Evolutionary conservation across 768 basidiomycete species (phyloP), one percentile per base, ranked within the genome.

Genomic region (Clavaria fumosa): DNA sequence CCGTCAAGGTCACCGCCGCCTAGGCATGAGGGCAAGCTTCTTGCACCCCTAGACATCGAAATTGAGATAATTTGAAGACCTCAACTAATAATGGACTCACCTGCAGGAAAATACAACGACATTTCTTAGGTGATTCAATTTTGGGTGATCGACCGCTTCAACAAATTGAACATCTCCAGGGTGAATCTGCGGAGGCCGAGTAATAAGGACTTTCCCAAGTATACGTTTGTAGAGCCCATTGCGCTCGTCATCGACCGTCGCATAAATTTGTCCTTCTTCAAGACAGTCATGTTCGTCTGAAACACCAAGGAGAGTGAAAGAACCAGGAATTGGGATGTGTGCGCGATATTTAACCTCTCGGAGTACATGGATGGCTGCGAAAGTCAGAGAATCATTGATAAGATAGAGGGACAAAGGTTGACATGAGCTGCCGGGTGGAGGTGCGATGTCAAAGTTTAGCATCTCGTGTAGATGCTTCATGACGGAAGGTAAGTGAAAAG

Each of bases 1-100:
- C 68, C 69, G 43, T 71, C 69, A 32, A 70, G 50, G 50, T 71
- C 69, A 5, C 70, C 70, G 15, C 69, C 70, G 19, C 69, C 69
- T 11, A 72, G 59, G 41, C 57, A 59, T 7, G 64, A 65, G 1
- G 68, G 60, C 9, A 72, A 42, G 12, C 64, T 52, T 37, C 68
- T 58, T 24, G 54, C 24, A 6, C 68, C 68, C 56, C 60, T 63
- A n/a, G n/a, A n/a, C n/a, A n/a, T n/a, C n/a, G n/a, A n/a, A n/a
- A n/a, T n/a, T n/a, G n/a, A n/a, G n/a, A n/a, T n/a, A n/a, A n/a
- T n/a, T n/a, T n/a, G n/a, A n/a, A n/a, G n/a, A n/a, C n/a, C n/a
- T n/a, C n/a, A 18, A 21, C 12, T 28, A 28, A 28, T 9, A 28
- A 38, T 7, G 34, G 20, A 47, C 55, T 20, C 40, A 62, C 70